phyloP scores from a whole-genome alignment of 2,329 filamentous ascomycete genomes.

The Chaetothyriales sp. region DNA sequence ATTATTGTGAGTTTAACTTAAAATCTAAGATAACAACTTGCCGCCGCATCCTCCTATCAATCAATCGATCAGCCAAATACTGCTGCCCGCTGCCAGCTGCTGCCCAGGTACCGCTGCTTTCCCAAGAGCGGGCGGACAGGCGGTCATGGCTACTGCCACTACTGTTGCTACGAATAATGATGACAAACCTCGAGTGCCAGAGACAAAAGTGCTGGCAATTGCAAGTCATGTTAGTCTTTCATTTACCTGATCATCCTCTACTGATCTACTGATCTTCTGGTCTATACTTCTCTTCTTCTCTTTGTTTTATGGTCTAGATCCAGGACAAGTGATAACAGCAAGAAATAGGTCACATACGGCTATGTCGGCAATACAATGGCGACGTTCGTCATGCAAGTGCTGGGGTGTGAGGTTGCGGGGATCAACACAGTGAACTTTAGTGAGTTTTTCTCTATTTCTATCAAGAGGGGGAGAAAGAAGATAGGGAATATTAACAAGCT shows the following conservation, averaged over 20 bases:
- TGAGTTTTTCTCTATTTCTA: constrained; percentile 33
- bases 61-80: no score
- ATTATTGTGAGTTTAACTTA: no score
- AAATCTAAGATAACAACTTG: no score
- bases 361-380: constrained; percentile 98
- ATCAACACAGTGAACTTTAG: constrained; percentile 97
- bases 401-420: constrained; percentile 86
- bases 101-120: no score
- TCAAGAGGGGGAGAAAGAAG: no score
- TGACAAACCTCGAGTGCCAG: constrained; percentile 31
- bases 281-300: not conserved
- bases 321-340: not conserved
- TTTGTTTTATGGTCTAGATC: not conserved
- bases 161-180: not conserved
- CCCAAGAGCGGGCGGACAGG: not conserved
- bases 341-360: constrained; percentile 35
- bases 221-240: constrained; percentile 73
- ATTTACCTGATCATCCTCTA: not conserved
- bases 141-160: not conserved
- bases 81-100: no score
- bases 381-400: constrained; percentile 80
- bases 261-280: not conserved
- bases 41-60: no score
- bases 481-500: not conserved
- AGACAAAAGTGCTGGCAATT: constrained; percentile 65